phyloP scores from a whole-genome alignment of 2,329 filamentous ascomycete genomes.

The Orbilia oligospora region DNA sequence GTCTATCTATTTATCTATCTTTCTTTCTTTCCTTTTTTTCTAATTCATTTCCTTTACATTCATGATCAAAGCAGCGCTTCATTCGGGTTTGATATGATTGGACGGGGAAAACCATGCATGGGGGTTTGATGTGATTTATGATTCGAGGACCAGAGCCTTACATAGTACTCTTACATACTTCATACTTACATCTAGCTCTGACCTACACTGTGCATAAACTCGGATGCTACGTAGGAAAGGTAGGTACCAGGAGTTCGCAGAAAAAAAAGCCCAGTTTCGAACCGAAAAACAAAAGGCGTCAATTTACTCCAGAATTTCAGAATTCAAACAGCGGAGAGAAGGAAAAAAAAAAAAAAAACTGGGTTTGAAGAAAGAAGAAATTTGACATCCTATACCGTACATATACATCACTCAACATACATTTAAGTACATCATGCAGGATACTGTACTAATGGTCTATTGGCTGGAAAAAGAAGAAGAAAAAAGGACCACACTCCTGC shows the following conservation, averaged over 20 bases:
- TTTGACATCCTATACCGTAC: neutral
- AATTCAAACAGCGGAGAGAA: too few species aligned
- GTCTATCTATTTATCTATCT: too few species aligned
- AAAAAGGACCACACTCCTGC: neutral
- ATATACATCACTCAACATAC: conserved; percentile 14
- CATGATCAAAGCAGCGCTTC: neutral
- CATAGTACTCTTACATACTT: neutral
- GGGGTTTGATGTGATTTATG: neutral
- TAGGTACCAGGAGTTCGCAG: conserved; percentile 18
- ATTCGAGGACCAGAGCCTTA: conserved; percentile 10
- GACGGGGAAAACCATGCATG: neutral
- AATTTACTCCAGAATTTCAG: neutral
- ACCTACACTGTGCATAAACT: conserved; percentile 7
- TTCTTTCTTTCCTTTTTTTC: conserved; percentile 1
- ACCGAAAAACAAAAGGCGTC: neutral
- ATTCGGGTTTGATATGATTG: conserved; percentile 7
- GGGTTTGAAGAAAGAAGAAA: neutral
- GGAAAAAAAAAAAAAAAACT: too few species aligned
- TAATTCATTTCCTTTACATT: neutral
- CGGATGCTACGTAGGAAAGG: conserved; percentile 19
- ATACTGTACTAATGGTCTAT: neutral
- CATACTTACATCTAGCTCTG: conserved; percentile 18
- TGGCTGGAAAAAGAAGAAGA: neutral
- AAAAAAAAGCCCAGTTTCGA: neutral
- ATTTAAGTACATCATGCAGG: conserved; percentile 5